Evolutionary conservation across 179 eudicot genomes (phyloP).

Genomic region (Corrigiola litoralis): DNA sequence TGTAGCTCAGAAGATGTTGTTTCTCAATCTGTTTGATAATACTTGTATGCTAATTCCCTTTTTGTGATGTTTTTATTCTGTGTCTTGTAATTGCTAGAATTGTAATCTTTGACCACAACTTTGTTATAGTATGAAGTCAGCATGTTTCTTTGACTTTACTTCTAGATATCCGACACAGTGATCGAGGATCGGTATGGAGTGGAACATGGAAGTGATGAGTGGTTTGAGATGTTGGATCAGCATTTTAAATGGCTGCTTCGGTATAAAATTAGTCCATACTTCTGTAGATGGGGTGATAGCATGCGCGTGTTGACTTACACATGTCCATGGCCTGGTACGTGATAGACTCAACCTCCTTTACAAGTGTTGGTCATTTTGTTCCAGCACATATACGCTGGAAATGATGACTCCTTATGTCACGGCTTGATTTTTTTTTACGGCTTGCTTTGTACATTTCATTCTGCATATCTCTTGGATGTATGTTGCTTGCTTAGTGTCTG

Average conservation of each 20-base stretch:
- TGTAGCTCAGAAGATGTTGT: too few species aligned
- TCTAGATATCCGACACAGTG: constrained; percentile 92
- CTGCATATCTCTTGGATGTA: too few species aligned
- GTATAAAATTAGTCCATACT: constrained; percentile 87
- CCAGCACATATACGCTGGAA: too few species aligned
- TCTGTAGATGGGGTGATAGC: constrained; percentile 96
- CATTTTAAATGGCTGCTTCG: constrained; percentile 96
- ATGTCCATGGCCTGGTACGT: constrained; percentile 94
- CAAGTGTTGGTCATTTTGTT: background rate
- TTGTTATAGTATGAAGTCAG: constrained; percentile 1
- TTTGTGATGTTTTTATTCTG: background rate
- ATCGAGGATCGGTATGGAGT: constrained; percentile 96
- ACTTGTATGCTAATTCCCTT: background rate
- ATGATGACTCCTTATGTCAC: too few species aligned
- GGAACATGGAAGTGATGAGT: constrained; percentile 82
- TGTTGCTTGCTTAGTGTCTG: background rate
- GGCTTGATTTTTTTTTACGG: too few species aligned
- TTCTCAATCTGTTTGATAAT: background rate
- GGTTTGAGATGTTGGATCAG: constrained; percentile 83
- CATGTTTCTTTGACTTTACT: constrained; percentile 34
- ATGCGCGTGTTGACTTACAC: constrained; percentile 97
- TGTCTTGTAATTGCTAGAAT: background rate
- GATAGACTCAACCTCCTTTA: background rate
- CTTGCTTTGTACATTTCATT: too few species aligned
- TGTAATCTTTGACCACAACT: constrained; percentile 6